A percentile compares a stretch with the other conserved stretches of the same genome.
These are phyloP conservation scores for Murraya paniculata DNA, from an alignment of 345 rosid genomes.

Conservation along the genomic window DNA sequence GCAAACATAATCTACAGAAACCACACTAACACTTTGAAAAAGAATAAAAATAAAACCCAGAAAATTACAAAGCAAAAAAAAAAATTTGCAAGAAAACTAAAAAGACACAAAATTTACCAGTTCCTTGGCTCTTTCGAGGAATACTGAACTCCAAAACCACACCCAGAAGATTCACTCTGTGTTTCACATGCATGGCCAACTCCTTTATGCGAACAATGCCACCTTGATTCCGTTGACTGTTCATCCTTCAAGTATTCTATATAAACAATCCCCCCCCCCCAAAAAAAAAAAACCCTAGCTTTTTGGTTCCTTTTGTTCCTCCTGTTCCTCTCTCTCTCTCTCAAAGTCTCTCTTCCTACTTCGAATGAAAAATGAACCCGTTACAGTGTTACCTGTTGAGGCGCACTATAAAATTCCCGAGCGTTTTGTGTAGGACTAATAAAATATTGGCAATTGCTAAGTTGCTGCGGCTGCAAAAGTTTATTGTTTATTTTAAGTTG, in stretches of 20 bases:
- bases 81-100: not conserved
- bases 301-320: not conserved
- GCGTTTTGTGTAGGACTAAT: no score
- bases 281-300: not conserved
- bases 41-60: not conserved
- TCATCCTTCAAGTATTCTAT: not conserved
- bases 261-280: no score
- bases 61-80: not conserved
- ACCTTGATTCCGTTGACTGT: not conserved
- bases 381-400: no score
- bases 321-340: no score
- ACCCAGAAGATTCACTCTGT: conserved; percentile 7
- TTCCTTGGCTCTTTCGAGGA: conserved; percentile 16
- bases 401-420: no score
- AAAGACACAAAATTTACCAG: conserved; percentile 2
- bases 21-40: not conserved
- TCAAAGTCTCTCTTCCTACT: no score
- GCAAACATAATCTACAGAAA: conserved; percentile 3
- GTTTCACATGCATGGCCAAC: not conserved
- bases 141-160: conserved; percentile 20
- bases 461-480: no score
- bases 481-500: no score
- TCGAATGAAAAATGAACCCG: no score
- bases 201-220: not conserved
- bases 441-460: no score